Percentiles rank a stretch among this genome's conserved stretches.
phyloP scores from a whole-genome alignment of 306 rosid genomes.

The Datisca glomerata region DNA sequence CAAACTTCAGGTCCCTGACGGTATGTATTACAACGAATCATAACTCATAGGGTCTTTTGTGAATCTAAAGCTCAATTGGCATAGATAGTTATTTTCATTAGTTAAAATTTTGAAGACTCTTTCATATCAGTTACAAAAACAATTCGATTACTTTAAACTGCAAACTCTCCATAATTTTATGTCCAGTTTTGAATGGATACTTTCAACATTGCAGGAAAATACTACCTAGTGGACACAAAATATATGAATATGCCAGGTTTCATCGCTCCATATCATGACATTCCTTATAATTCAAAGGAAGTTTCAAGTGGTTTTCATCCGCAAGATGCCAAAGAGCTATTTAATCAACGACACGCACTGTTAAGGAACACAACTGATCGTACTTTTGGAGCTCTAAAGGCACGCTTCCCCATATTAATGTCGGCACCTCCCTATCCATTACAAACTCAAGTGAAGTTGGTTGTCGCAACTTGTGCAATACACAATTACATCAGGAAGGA shows the following conservation, averaged over 20 bases:
- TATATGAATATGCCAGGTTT: slow-evolving; percentile 72
- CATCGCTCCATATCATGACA: slow-evolving; percentile 55
- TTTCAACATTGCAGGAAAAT: slow-evolving; percentile 54
- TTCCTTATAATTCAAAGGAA: slow-evolving; percentile 39
- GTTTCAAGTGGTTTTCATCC: slow-evolving; percentile 54
- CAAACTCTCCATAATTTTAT: too few relatives aligned
- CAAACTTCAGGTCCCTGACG: slow-evolving; percentile 70
- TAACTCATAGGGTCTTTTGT: background rate
- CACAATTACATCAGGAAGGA: slow-evolving; percentile 70
- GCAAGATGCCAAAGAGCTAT: slow-evolving; percentile 56
- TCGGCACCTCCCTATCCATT: slow-evolving; percentile 78
- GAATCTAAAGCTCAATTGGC: slow-evolving; percentile 2
- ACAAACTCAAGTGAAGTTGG: slow-evolving; percentile 84
- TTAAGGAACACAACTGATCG: slow-evolving; percentile 41
- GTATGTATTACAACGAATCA: slow-evolving; percentile 19
- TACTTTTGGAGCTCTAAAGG: slow-evolving; percentile 52
- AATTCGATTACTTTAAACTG: too few relatives aligned
- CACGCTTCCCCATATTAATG: slow-evolving; percentile 73
- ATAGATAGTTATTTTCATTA: background rate
- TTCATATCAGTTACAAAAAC: too few relatives aligned
- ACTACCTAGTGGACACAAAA: slow-evolving; percentile 65
- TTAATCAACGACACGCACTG: slow-evolving; percentile 70
- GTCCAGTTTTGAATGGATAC: too few relatives aligned
- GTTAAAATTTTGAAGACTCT: background rate
- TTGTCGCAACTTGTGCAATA: slow-evolving; percentile 69